phyloP scores from a whole-genome alignment of 108 stramenopile species.

The Cyclotella cryptica region DNA sequence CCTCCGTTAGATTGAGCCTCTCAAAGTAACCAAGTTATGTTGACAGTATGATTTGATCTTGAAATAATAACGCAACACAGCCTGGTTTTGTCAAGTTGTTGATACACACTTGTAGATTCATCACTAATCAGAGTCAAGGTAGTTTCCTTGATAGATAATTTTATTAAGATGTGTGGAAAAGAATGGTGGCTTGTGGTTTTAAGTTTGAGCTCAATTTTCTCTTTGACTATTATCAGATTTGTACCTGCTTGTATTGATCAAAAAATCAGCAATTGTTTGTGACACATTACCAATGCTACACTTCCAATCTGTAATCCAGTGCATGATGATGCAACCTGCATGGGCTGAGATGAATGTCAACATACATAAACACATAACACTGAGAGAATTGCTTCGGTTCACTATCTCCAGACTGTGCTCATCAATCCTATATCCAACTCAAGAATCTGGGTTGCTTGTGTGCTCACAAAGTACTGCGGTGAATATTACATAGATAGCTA shows the following conservation, averaged over 20 bases:
- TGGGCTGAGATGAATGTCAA: conserved; percentile 20
- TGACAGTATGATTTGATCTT: neutral
- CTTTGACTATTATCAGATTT: conserved; percentile 20
- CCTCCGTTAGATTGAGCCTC: neutral
- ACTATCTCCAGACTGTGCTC: conserved; percentile 12
- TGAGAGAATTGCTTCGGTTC: conserved; percentile 14
- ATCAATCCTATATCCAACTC: conserved; percentile 23
- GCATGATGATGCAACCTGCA: conserved; percentile 35
- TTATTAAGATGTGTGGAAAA: neutral
- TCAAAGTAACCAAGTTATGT: conserved; percentile 13
- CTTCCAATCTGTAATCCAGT: conserved; percentile 32
- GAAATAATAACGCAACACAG: too few species aligned
- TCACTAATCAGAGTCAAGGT: conserved; percentile 28
- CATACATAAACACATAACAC: conserved; percentile 15
- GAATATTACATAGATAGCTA: conserved; percentile 17
- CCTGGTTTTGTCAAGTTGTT: neutral
- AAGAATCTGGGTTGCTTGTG: neutral
- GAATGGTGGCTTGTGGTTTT: neutral
- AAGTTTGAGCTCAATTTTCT: conserved; percentile 27
- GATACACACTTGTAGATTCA: conserved; percentile 1
- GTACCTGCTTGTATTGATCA: conserved; percentile 22
- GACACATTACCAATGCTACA: conserved; percentile 8
- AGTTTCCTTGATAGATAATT: conserved; percentile 17
- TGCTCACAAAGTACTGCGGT: conserved; percentile 18
- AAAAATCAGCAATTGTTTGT: conserved; percentile 5